These are phyloP conservation scores for Stagonosporopsis vannaccii DNA, from an alignment of 2,329 filamentous ascomycete species.

Conservation along the genomic window DNA sequence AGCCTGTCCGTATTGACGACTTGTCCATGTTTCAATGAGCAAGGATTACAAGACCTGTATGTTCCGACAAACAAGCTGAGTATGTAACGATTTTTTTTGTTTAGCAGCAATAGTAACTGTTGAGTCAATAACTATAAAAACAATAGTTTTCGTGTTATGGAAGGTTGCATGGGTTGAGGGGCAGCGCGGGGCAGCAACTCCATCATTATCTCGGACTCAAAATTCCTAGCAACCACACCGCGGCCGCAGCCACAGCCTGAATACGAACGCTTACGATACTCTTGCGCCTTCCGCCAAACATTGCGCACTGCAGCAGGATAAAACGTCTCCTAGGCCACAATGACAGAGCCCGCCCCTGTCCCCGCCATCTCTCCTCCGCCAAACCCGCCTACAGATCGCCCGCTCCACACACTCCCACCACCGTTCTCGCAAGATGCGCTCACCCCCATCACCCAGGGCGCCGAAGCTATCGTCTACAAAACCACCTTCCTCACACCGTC, in stretches of 20 bases:
- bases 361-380: constrained; percentile 30
- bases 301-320: neutral
- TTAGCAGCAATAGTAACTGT: neutral
- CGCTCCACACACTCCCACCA: constrained; percentile 36
- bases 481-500: constrained; percentile 76
- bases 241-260: neutral
- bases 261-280: neutral
- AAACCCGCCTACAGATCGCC: constrained; percentile 28
- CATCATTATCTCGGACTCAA: constrained; percentile 4
- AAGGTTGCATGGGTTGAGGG: constrained; percentile 15
- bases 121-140: neutral
- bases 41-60: neutral
- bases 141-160: neutral
- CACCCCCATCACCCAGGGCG: constrained; percentile 85
- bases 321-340: constrained; percentile 9
- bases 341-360: constrained; percentile 32
- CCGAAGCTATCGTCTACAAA: constrained; percentile 92
- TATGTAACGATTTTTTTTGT: neutral
- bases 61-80: neutral
- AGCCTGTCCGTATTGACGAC: neutral
- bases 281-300: neutral
- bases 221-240: constrained; percentile 1
- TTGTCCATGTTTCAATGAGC: neutral
- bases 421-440: constrained; percentile 63
- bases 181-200: constrained; percentile 13